These are phyloP conservation scores for Leishmania lainsoni DNA, from an alignment of 208 protist species.

Conservation along the genomic window DNA sequence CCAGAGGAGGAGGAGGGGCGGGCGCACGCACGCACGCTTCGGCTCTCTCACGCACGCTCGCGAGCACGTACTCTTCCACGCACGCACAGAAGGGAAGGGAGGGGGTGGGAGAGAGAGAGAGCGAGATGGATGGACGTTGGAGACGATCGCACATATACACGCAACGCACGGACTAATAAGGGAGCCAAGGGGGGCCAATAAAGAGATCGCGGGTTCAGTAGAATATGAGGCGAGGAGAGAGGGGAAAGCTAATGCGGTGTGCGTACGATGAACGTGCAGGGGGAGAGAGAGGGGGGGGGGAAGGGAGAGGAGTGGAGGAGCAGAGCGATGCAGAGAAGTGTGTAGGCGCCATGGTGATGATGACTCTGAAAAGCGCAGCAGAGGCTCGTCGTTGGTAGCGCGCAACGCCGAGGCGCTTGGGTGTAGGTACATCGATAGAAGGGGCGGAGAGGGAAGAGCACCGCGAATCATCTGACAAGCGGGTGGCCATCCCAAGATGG, in stretches of 20 bases:
- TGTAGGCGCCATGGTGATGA: not conserved
- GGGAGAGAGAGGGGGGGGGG: not conserved
- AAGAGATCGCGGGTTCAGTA: not conserved
- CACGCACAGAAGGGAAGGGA: no score
- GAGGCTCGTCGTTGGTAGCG: not conserved
- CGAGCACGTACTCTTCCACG: no score
- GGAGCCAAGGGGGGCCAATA: no score
- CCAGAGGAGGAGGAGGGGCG: not conserved
- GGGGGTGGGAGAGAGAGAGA: not conserved
- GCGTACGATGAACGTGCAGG: not conserved
- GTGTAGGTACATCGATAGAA: not conserved
- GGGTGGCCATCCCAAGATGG: not conserved
- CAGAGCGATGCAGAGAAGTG: not conserved
- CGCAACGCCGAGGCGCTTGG: not conserved
- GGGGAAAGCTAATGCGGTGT: not conserved
- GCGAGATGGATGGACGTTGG: not conserved
- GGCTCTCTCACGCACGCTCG: no score
- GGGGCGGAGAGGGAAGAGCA: not conserved
- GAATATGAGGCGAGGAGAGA: conserved; percentile 1
- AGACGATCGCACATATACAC: no score
- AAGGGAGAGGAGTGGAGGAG: not conserved
- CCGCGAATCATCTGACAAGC: not conserved
- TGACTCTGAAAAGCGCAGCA: not conserved
- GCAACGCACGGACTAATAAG: no score
- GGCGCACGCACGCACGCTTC: not conserved